Conservation (phyloP, 106 monocot genomes). For the Dioscorea dumetorum region DNA sequence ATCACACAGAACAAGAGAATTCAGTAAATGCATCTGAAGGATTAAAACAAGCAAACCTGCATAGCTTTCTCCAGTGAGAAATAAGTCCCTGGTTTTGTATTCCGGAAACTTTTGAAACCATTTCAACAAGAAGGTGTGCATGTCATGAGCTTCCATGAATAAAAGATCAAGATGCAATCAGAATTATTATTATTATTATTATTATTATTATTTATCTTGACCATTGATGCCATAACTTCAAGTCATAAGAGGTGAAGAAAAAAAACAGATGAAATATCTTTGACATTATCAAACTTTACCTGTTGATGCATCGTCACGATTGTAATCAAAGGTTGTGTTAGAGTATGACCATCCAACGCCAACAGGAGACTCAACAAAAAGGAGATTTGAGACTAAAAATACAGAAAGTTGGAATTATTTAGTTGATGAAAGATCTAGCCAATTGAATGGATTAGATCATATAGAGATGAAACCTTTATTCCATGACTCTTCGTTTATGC, state of each 20-base stretch:
- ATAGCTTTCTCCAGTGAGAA: conserved; percentile 95
- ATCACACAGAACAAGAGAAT: too few relatives aligned
- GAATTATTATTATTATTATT: too few relatives aligned
- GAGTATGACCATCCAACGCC: conserved; percentile 99
- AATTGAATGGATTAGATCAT: neutral
- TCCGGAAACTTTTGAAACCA: conserved; percentile 89
- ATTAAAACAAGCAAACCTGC: conserved; percentile 41
- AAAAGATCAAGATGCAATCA: conserved; percentile 1
- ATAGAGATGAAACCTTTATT: conserved; percentile 60
- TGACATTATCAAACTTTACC: conserved; percentile 24
- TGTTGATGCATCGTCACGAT: conserved; percentile 49
- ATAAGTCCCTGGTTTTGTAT: conserved; percentile 57
- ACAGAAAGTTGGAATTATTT: neutral
- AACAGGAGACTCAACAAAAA: conserved; percentile 96
- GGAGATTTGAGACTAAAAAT: conserved; percentile 66
- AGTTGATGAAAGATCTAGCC: neutral
- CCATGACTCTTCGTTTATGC: conserved; percentile 79
- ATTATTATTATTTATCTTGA: too few relatives aligned
- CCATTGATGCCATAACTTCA: neutral
- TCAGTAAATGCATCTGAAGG: neutral
- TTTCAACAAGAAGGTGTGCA: conserved; percentile 58
- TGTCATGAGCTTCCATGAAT: conserved; percentile 55
- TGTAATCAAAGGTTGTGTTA: conserved; percentile 75
- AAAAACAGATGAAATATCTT: neutral
- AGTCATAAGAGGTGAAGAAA: neutral